Evolutionary conservation across 495 filamentous ascomycete species (phyloP), one percentile per base, ranked within the genome.

Genomic region (Penicillium pulvis): DNA sequence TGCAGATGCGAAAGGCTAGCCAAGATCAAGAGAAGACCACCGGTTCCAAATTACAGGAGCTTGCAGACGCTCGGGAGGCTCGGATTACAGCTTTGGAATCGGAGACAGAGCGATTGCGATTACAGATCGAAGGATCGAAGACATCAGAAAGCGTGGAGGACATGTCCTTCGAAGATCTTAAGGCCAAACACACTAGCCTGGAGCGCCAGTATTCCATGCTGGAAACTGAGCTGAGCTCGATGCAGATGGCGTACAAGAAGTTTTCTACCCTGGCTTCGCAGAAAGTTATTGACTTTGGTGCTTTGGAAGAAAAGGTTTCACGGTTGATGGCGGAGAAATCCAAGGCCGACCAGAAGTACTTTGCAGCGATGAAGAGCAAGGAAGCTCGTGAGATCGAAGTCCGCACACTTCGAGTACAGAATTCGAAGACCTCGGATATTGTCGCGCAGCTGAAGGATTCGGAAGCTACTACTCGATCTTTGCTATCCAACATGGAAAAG

Each of bases 341-440:
- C 35, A 98, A 97, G 68, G 95, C 95, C 0, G 93, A 98, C 65
- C 93, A 97, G 70, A 98, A 98, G 72, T 98, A 96, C 69, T 98
- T 97, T 67, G 87, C 87, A 5, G 90, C 92, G 14, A 93, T 96
- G 79, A 97, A 97, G 69, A 86, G 90, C 61, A 96, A 92, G 68
- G 94, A 98, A 64, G 85, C 87, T 19, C 81, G 90, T 53, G 86
- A 88, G 17, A 75, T 81, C 41, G 92, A 96, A 72, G 87, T 92
- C 46, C 83, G 91, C 56, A 82, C 86, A 4, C 75, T 97, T 44
- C 82, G 90, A 49, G 78, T 83, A 56, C 92, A 97, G 71, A 96
- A 93, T 68, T 79, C 82, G 5, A 94, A 94, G 76, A 93, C 90
- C 47, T 93, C 91, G 1, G 95, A 98, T 66, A 94, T 98, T 60